A percentile compares a stretch with the other conserved stretches of the same genome.
Evolutionary conservation across 2,329 filamentous ascomycete genomes (phyloP).

Genomic region (Neurospora sp.): DNA sequence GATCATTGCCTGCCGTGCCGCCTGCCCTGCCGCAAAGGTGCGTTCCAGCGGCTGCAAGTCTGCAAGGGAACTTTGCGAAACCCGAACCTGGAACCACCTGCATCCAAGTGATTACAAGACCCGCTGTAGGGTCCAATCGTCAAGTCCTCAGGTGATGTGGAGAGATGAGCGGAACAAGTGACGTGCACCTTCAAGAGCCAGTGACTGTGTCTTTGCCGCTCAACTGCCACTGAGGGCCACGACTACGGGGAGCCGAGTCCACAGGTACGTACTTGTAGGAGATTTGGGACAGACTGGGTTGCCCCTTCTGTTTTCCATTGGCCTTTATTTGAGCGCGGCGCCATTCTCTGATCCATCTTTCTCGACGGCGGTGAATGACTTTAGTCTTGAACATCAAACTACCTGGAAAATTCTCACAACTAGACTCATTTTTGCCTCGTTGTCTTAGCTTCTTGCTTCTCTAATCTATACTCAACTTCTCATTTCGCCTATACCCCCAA

Average conservation of each 20-base stretch:
- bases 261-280: background rate
- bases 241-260: background rate
- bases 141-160: background rate
- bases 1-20: background rate
- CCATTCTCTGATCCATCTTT: background rate
- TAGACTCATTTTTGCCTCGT: background rate
- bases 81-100: background rate
- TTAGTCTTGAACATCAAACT: background rate
- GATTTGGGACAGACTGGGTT: slow-evolving; percentile 3
- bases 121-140: background rate
- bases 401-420: slow-evolving; percentile 2
- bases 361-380: slow-evolving; percentile 15
- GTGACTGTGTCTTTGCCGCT: background rate
- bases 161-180: background rate
- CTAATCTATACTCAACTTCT: background rate
- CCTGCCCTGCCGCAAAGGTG: background rate
- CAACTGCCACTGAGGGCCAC: background rate
- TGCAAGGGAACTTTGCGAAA: background rate
- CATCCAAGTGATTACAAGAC: background rate
- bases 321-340: slow-evolving; percentile 6
- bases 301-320: slow-evolving; percentile 5
- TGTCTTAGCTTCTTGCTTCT: background rate
- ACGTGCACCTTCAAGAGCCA: background rate
- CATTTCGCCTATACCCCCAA: slow-evolving; percentile 1
- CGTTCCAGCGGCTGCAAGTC: background rate